Evolutionary conservation across 2,329 filamentous ascomycete species (phyloP), one percentile per base, ranked within the genome.

Genomic region (Tolypocladium ophioglossoides): DNA sequence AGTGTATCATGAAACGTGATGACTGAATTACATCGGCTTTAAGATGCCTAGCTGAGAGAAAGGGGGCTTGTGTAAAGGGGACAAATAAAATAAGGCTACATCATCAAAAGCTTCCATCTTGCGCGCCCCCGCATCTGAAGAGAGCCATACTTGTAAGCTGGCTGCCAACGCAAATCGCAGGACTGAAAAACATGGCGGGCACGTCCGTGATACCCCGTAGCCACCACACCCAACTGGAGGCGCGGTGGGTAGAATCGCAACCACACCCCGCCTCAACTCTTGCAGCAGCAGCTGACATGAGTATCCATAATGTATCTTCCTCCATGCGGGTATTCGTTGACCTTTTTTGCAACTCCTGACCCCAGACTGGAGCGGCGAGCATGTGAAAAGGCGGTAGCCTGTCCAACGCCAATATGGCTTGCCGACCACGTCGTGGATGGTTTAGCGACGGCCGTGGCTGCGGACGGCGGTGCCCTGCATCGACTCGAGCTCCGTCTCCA

Each of bases 391-490:
- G 59, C 57, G 59, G 58, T 59, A 54, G 58, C 61, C 60, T 64
- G 61, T 62, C 62, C 62, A 65, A 62, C 58, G 58, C 55, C 59
- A 63, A 62, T 57, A 62, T 61, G 57, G 60, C 57, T 61, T 56
- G 61, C 56, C 44, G 55, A 50, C 35, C 30, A 53, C 52, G 38
- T 50, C 27, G 52, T 27, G 39, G 30, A 16, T 10, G n/a, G 41
- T 54, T 76, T 91, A 96, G 74, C 91, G 91, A 74, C 91, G 90
- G 66, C 91, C 91, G 72, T 94, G 89, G 77, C 89, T 95, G 78
- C 91, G 88, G 69, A 89, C 88, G 68, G 90, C 84, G 69, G 82
- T 89, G 71, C 89, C 89, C 75, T 97, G 92, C 84, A 97, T 89
- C 63, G 83, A 77, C 75, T 99, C 94, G 68, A 99, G 86, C 70